Base-by-base conservation (phyloP, 768 basidiomycete genomes). In the Suillus occidentalis region DNA sequence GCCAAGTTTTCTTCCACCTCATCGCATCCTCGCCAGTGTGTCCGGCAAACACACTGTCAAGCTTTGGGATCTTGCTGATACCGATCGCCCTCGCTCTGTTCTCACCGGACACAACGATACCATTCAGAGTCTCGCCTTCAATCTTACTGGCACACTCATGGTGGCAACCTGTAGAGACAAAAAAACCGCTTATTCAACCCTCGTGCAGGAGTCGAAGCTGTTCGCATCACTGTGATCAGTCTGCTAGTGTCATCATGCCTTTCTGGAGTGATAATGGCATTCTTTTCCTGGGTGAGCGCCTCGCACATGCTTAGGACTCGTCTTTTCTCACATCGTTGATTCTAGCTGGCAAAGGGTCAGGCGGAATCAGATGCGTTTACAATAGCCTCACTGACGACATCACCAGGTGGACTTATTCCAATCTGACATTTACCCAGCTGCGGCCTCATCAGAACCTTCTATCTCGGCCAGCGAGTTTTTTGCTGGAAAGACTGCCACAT, bases 201-300 rank as follows among this genome's bases (percentile, higher is more conserved):
- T n/a, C 86, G 97, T 64, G 77, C 86, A 0, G 90, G 93, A 18
- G 82, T 84, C 0, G 92, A 93, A n/a, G 84, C 97, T 7, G 89
- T 99, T 40, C 85, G 94, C 58, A 77, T 88, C 36, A 79, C 86
- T 9, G 97, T 66, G 97, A 99, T 76, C 94, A 96, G 75, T 90
- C 89, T 45, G 88, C 95, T 60, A 96, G 97, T 45, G 94, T 97
- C 13, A 76, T 96, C 50, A 99, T 99, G 95, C 97, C 97, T 2
- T 97, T 97, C 87, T 99, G 94, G 89, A 89, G 87, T 47, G 95
- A 97, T 69, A 98, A 97, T 75, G 91, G 92, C 69, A 91, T 97
- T 62, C 79, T 95, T 50, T 94, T 95, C 85, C 82, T 94, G 65
- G 88, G 87, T 89, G 40, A 59, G 58, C 18, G 18, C 25, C 22